Base-by-base conservation (phyloP, 169 alveolate species). In the Cryptosporidium ubiquitum region DNA sequence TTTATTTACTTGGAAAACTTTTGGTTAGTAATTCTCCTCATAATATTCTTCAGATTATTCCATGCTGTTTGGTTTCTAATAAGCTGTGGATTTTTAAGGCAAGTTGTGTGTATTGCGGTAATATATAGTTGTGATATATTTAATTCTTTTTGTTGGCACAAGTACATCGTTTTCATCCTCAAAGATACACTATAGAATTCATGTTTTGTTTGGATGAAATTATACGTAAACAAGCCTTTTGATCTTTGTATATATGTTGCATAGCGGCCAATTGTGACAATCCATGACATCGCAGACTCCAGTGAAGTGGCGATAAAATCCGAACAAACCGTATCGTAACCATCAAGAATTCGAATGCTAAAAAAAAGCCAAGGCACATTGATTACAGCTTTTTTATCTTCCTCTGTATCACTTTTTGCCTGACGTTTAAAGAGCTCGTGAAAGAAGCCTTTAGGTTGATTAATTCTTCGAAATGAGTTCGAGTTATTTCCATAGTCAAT, bases 271-370 rank as follows among this genome's bases (percentile, higher is more conserved):
- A 79, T 79, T 29, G 75, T 64, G 5, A 79, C 89, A n/a, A 79
- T 23, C 89, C 89, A 79, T 12, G 89, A 79, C 75, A 64, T 64
- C 40, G 75, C 75, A 37, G 89, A 79, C n/a, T 79, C 69, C n/a
- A 64, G 52, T 26, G 79, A 61, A 10, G 79, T 58, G 44, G 89
- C 89, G 20, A 79, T 47, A 35, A 79, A 79, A 47, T 79, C 89
- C 18, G 64, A 31, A 12, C 64, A 61, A 12, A 7, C 29, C 6
- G 47, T 23, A 42, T 79, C 68, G 47, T 64, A 58, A 18, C 66
- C 52, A 26, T 79, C 75, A 40, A 60, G 68, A 26, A 79, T 42
- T 79, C 89, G 33, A 16, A 79, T 31, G 39, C 79, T 79, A 42
- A 79, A 79, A 79, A 58, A 79, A 5, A 79, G 68, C 89, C 89